Conservation (phyloP, 1,284 basidiomycete species). For the Trichosporon asahii region DNA sequence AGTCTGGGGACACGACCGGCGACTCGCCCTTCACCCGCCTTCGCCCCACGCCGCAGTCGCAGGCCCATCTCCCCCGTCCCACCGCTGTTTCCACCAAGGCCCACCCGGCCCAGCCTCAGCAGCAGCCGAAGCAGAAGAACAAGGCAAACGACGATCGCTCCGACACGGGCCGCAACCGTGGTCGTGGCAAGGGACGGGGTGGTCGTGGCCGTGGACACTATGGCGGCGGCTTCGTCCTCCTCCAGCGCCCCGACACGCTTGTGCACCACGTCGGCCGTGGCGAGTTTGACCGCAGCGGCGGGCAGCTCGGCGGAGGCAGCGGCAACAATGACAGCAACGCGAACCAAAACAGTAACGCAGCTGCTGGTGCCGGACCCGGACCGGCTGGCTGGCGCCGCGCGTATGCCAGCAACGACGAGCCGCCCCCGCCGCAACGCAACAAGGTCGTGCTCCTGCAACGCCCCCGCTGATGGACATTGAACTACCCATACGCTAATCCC, state of each 20-base stretch:
- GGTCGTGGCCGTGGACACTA: slow-evolving; percentile 25
- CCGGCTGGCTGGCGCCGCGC: slow-evolving; percentile 17
- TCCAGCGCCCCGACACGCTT: slow-evolving; percentile 43
- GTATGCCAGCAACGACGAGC: slow-evolving; percentile 22
- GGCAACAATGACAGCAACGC: not conserved
- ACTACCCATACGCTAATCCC: too few relatives aligned
- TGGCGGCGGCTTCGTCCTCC: slow-evolving; percentile 38
- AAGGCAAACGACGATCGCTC: slow-evolving; percentile 5
- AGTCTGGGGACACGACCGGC: not conserved
- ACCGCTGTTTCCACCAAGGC: not conserved
- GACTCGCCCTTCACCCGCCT: not conserved
- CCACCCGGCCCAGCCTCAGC: not conserved
- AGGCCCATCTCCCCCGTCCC: not conserved
- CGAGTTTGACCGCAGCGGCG: not conserved
- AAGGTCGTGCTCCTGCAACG: slow-evolving; percentile 13
- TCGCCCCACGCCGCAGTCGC: slow-evolving; percentile 1
- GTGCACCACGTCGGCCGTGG: slow-evolving; percentile 25
- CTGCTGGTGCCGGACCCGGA: not conserved
- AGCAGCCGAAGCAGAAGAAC: not conserved
- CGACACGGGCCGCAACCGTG: slow-evolving; percentile 1
- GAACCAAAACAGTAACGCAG: not conserved
- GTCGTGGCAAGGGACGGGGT: slow-evolving; percentile 16
- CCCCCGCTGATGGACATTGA: not conserved
- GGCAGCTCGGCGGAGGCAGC: not conserved
- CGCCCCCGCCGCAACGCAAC: slow-evolving; percentile 9